Evolutionary conservation across 768 basidiomycete species (phyloP).

Genomic region (Lyophyllum semitale): DNA sequence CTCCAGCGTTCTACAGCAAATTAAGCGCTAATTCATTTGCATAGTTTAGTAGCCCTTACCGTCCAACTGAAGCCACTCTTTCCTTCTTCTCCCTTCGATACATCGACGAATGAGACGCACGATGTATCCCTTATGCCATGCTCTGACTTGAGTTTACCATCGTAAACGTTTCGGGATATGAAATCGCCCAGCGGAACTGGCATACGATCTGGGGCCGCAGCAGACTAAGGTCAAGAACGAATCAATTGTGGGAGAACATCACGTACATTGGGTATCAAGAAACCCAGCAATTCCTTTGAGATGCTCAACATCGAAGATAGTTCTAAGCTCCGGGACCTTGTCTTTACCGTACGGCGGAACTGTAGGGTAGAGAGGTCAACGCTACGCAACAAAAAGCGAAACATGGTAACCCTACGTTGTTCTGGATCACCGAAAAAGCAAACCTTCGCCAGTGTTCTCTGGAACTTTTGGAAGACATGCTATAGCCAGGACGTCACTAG

Average conservation of each 20-base stretch:
- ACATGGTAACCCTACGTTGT: constrained; percentile 47
- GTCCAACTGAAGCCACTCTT: constrained; percentile 43
- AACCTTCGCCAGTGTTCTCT: constrained; percentile 37
- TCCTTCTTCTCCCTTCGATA: constrained; percentile 35
- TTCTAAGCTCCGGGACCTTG: constrained; percentile 35
- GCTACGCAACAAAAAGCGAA: neutral
- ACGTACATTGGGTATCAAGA: constrained; percentile 50
- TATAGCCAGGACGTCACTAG: constrained; percentile 17
- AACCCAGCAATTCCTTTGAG: constrained; percentile 33
- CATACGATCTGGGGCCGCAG: constrained; percentile 45
- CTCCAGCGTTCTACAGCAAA: constrained; percentile 38
- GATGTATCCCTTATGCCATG: constrained; percentile 33
- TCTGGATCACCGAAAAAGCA: constrained; percentile 58
- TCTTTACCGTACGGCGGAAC: constrained; percentile 56
- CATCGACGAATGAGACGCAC: constrained; percentile 49
- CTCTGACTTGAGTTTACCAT: constrained; percentile 35
- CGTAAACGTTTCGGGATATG: constrained; percentile 48
- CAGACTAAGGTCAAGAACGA: neutral
- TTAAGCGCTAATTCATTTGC: neutral
- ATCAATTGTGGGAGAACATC: neutral
- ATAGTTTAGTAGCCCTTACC: constrained; percentile 31
- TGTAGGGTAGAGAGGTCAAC: constrained; percentile 16
- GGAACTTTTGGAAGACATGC: constrained; percentile 46
- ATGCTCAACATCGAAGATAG: constrained; percentile 49
- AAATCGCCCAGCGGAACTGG: constrained; percentile 49